phyloP scores from a whole-genome alignment of 352 stramenopile genomes.

The Globisporangium irregulare region DNA sequence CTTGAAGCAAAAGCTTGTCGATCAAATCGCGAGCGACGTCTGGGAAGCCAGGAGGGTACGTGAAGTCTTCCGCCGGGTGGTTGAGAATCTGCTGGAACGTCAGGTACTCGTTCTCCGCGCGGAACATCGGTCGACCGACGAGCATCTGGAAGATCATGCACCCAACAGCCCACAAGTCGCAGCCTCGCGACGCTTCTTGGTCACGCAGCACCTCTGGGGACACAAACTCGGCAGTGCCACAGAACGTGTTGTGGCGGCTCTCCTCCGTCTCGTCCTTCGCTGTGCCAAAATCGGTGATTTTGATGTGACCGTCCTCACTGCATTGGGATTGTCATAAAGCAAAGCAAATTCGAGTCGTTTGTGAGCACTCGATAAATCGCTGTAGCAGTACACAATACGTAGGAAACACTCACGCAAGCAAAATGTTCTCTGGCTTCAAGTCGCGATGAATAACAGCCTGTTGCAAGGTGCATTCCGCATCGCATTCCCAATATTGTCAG shows the following conservation, averaged over 20 bases:
- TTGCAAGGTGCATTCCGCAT: not conserved
- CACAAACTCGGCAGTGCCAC: constrained; percentile 90
- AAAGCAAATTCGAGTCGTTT: not conserved
- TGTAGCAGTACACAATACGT: not conserved
- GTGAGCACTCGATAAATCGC: not conserved
- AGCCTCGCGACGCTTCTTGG: constrained; percentile 73
- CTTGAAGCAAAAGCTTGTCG: constrained; percentile 75
- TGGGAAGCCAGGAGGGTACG: constrained; percentile 59
- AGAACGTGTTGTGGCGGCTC: constrained; percentile 85
- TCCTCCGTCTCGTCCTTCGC: constrained; percentile 82
- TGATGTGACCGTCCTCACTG: constrained; percentile 81
- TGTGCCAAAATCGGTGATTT: constrained; percentile 90
- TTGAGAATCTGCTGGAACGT: constrained; percentile 90
- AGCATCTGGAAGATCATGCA: constrained; percentile 92
- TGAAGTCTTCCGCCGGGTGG: constrained; percentile 76
- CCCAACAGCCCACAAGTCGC: constrained; percentile 89
- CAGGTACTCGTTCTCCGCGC: constrained; percentile 88
- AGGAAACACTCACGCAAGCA: constrained; percentile 45
- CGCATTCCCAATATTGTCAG: constrained; percentile 3
- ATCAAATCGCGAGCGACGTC: constrained; percentile 68
- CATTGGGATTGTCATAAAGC: not conserved
- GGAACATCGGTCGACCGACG: constrained; percentile 80
- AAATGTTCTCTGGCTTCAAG: constrained; percentile 91
- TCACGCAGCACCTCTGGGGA: constrained; percentile 90
- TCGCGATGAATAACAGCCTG: constrained; percentile 95